Percentiles rank a stretch among this genome's conserved stretches.
Evolutionary conservation across 441 rosid genomes (phyloP).

Genomic region (Mallotus japonicus): DNA sequence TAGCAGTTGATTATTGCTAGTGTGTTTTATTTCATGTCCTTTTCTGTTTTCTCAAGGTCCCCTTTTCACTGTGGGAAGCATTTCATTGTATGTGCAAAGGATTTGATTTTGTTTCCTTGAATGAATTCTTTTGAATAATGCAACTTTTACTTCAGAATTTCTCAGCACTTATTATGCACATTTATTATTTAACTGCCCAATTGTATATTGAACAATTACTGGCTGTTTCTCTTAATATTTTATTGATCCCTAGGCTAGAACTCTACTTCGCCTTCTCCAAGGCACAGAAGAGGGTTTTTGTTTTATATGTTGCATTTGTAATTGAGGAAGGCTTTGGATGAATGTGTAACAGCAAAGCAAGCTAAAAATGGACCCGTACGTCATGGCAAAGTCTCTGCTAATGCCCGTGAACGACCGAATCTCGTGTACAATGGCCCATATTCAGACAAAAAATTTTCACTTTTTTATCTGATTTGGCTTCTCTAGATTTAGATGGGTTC

Average conservation of each 20-base stretch:
- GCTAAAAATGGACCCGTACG: conserved; percentile 8
- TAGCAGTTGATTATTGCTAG: neutral
- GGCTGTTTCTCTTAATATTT: no score
- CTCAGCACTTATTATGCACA: no score
- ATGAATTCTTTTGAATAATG: no score
- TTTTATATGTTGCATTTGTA: no score
- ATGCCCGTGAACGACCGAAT: conserved; percentile 46
- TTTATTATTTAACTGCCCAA: no score
- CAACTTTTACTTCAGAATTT: no score
- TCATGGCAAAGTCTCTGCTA: neutral
- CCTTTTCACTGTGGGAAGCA: neutral
- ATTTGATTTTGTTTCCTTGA: no score
- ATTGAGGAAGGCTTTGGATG: neutral
- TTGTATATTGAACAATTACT: no score
- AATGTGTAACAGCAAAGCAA: neutral
- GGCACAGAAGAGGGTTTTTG: no score
- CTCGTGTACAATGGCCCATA: conserved; percentile 18
- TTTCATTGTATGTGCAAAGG: neutral
- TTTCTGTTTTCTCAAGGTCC: neutral
- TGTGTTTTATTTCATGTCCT: neutral
- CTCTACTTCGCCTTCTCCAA: no score
- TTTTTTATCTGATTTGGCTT: neutral
- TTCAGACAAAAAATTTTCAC: neutral
- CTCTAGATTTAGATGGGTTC: neutral
- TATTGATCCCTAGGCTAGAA: no score